Percentiles rank a stretch among this genome's conserved stretches.
Conservation (phyloP, 805 yeast species). For the Candida broadrunensis region DNA sequence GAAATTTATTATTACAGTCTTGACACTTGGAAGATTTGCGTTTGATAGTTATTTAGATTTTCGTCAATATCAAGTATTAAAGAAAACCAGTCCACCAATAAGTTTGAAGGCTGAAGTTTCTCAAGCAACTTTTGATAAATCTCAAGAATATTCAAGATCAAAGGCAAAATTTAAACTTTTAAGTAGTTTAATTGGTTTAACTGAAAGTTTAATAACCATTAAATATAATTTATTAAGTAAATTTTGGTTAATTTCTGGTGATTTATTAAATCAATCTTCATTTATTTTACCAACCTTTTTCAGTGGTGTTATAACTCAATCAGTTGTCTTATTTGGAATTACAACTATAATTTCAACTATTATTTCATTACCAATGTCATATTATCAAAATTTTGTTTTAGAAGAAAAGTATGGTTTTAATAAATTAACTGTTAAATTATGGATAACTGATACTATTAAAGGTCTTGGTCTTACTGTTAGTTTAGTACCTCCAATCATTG, state of each 20-base stretch:
- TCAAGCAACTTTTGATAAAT: constrained; percentile 68
- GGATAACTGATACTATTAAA: constrained; percentile 74
- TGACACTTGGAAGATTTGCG: constrained; percentile 68
- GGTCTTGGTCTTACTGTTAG: constrained; percentile 47
- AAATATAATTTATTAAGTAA: constrained; percentile 50
- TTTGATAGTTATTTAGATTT: constrained; percentile 72
- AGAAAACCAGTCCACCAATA: constrained; percentile 56
- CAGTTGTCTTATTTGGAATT: constrained; percentile 58
- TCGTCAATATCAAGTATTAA: constrained; percentile 73
- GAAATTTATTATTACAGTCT: constrained; percentile 72
- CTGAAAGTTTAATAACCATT: constrained; percentile 57
- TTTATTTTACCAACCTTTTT: constrained; percentile 31
- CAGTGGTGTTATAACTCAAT: constrained; percentile 66
- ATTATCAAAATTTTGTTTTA: constrained; percentile 79
- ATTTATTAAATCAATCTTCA: constrained; percentile 50
- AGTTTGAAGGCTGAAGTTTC: constrained; percentile 67
- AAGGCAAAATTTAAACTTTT: constrained; percentile 69
- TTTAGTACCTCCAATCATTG: constrained; percentile 71
- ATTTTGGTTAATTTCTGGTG: constrained; percentile 50
- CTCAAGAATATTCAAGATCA: constrained; percentile 76
- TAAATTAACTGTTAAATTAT: constrained; percentile 70
- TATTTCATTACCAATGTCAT: constrained; percentile 62
- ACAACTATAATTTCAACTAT: constrained; percentile 52
- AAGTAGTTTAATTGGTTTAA: constrained; percentile 46
- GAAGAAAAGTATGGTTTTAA: constrained; percentile 95